Evolutionary conservation across 2,329 filamentous ascomycete species (phyloP), one percentile per base, ranked within the genome.

Genomic region (Fusarium duplospermum): DNA sequence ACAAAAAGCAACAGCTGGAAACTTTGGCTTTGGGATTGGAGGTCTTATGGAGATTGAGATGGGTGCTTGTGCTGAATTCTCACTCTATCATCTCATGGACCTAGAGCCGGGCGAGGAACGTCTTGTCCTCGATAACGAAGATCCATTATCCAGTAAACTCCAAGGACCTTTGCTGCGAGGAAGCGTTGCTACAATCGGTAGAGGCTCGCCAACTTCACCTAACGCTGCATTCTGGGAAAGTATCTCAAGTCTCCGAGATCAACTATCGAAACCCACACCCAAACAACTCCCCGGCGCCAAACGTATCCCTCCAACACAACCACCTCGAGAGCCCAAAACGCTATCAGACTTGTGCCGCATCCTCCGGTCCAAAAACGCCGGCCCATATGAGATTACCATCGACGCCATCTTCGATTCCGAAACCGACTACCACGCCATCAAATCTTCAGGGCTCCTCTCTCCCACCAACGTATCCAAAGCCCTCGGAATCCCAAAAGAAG

Each of bases 1-100:
- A 0, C 87, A 89, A 73, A 85, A 86, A n/a, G 87, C 87, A 0
- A 89, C 87, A 0, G 81, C 84, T 0, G 88, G 88, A 0, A 89
- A 89, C 67, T 84, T 89, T 50, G 86, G 84, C 0, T 80, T 80
- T 6, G 79, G 80, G 0, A 76, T 81, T 20, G 80, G 79, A 0
- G 82, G 80, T 0, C 58, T 74, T 2, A 75, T 79, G 75, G 78
- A 80, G 38, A 64, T 80, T 31, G 77, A 80, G 18, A 27, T 75
- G 8, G 79, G 87, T 0, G 81, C 82, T 3, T 85, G 81, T 67
- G 80, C 83, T 9, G 79, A 85, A 56, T 88, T 88, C 70, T 84
- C 79, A 9, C 73, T 88, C 2, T 89, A 88, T 59, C 87, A 89
- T 72, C 80, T 88, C 6, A 86, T 88, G 81, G 81, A 84, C 4